These are phyloP conservation scores for Magnusiomyces paraingens DNA, from an alignment of 1,139 yeast species.

Conservation along the genomic window DNA sequence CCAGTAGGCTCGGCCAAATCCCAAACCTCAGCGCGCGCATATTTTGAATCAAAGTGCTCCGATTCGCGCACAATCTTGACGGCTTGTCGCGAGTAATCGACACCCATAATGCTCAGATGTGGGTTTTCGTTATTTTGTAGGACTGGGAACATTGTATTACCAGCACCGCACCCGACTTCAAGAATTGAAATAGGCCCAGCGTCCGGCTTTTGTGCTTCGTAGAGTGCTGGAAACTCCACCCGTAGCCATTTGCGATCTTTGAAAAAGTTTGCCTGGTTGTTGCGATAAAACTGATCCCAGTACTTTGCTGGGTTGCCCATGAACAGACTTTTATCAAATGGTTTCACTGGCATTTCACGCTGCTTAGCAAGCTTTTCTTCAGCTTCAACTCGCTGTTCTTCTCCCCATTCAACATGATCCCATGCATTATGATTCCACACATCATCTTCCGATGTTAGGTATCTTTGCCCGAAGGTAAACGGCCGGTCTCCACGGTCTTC, in stretches of 20 bases:
- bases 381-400: constrained; percentile 74
- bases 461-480: constrained; percentile 85
- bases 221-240: constrained; percentile 84
- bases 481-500: constrained; percentile 69
- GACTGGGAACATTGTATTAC: constrained; percentile 91
- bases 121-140: constrained; percentile 74
- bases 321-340: constrained; percentile 71
- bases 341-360: constrained; percentile 74
- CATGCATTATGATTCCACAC: constrained; percentile 95
- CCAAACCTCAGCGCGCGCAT: constrained; percentile 82
- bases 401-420: constrained; percentile 98
- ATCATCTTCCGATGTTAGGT: constrained; percentile 56
- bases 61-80: constrained; percentile 72
- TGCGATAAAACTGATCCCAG: constrained; percentile 92
- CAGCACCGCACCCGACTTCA: constrained; percentile 98
- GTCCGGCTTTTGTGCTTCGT: constrained; percentile 64
- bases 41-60: constrained; percentile 53
- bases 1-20: constrained; percentile 79
- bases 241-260: constrained; percentile 95
- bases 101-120: constrained; percentile 69
- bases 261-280: constrained; percentile 88
- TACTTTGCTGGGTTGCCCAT: constrained; percentile 85
- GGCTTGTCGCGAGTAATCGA: constrained; percentile 86
- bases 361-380: constrained; percentile 69
- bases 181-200: constrained; percentile 67